Percentiles rank a stretch among this genome's conserved stretches.
These are phyloP conservation scores for Lumnitzera racemosa DNA, from an alignment of 345 rosid species.

Conservation along the genomic window DNA sequence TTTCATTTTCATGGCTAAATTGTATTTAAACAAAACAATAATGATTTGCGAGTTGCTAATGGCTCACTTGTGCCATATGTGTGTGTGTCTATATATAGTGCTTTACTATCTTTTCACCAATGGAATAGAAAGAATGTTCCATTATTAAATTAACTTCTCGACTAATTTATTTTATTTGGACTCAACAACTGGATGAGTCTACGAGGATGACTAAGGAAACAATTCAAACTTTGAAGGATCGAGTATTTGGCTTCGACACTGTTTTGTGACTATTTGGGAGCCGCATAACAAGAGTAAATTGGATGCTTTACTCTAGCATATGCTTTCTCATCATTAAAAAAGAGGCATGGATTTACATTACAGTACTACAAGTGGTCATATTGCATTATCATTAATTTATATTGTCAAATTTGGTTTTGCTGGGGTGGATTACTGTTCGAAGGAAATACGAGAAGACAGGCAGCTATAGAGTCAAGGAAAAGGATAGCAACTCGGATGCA, in stretches of 20 bases:
- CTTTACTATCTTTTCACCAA: slow-evolving; percentile 8
- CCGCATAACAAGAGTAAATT: slow-evolving; percentile 72
- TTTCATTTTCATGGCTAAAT: no score
- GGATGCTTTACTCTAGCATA: slow-evolving; percentile 1
- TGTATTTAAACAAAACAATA: slow-evolving; percentile 42
- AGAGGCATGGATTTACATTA: not conserved
- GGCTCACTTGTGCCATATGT: slow-evolving; percentile 96
- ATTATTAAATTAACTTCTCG: slow-evolving; percentile 11
- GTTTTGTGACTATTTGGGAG: slow-evolving; percentile 90
- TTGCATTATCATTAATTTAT: not conserved
- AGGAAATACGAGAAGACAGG: slow-evolving; percentile 83
- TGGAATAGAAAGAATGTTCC: slow-evolving; percentile 8
- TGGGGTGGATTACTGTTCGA: slow-evolving; percentile 89
- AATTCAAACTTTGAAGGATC: slow-evolving; percentile 71
- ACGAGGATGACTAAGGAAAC: slow-evolving; percentile 78
- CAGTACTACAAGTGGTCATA: not conserved
- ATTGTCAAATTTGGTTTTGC: slow-evolving; percentile 12
- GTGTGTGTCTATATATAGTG: slow-evolving; percentile 50
- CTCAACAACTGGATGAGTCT: slow-evolving; percentile 65
- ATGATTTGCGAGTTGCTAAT: slow-evolving; percentile 46
- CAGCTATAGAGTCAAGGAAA: slow-evolving; percentile 63
- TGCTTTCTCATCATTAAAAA: slow-evolving; percentile 1
- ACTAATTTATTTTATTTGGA: slow-evolving; percentile 36
- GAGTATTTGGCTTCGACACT: slow-evolving; percentile 96
- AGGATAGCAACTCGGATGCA: slow-evolving; percentile 68